Conservation (phyloP, 495 filamentous ascomycete genomes). For the Xylaria acuta region DNA sequence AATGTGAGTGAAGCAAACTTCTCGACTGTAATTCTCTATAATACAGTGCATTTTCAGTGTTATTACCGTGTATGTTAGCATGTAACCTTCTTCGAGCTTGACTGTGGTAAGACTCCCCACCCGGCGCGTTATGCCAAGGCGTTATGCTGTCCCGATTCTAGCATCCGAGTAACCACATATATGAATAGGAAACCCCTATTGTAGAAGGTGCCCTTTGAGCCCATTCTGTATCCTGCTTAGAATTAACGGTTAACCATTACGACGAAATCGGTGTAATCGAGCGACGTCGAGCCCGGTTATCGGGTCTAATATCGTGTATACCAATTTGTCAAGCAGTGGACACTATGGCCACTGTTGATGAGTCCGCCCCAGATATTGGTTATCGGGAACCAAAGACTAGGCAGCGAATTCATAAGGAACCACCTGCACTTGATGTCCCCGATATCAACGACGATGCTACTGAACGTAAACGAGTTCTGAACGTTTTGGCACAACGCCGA, state of each 20-base stretch:
- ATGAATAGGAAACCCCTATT: neutral
- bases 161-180: neutral
- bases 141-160: conserved; percentile 12
- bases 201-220: neutral
- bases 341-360: neutral
- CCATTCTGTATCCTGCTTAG: neutral
- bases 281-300: neutral
- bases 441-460: conserved; percentile 45
- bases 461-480: conserved; percentile 57
- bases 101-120: neutral
- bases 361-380: neutral
- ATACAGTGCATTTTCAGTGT: neutral
- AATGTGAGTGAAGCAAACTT: neutral
- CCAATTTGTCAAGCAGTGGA: neutral
- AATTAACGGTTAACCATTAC: conserved; percentile 20
- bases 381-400: conserved; percentile 25
- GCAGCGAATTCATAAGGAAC: conserved; percentile 37
- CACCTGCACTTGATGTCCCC: conserved; percentile 37
- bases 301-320: neutral
- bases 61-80: neutral
- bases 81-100: neutral
- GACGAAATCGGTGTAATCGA: neutral
- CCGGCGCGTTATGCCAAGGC: conserved; percentile 18
- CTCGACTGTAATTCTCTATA: neutral
- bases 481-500: conserved; percentile 57